Percentiles rank a stretch among this genome's conserved stretches.
These are phyloP conservation scores for Epipyxis sp. DNA, from an alignment of 108 stramenopile species.

Conservation along the genomic window DNA sequence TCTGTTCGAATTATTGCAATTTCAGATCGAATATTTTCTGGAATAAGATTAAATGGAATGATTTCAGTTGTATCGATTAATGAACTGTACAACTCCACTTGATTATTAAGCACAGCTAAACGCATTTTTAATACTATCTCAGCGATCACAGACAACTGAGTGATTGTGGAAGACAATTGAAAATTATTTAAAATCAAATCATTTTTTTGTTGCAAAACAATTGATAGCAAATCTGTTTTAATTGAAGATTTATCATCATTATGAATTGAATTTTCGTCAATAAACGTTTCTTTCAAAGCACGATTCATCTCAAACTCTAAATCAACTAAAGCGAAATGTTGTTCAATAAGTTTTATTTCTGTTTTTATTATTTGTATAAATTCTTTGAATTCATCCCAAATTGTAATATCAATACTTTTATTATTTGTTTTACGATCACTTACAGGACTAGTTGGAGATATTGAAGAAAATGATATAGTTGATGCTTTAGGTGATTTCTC, in stretches of 20 bases:
- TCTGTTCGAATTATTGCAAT: neutral
- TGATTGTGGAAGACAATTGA: neutral
- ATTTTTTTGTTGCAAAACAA: neutral
- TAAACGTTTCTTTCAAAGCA: neutral
- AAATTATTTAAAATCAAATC: neutral
- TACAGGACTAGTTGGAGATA: too few relatives aligned
- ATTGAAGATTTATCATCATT: neutral
- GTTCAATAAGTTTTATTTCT: neutral
- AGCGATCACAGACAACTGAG: neutral
- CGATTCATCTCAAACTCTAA: neutral
- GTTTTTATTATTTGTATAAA: neutral
- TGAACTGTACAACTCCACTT: neutral
- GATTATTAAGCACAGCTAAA: neutral
- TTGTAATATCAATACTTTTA: neutral
- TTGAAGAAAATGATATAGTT: too few relatives aligned
- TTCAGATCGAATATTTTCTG: constrained; percentile 9
- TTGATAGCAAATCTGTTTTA: neutral
- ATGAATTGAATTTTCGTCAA: neutral
- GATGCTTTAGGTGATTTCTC: too few relatives aligned
- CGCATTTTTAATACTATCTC: constrained; percentile 11
- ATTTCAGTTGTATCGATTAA: neutral
- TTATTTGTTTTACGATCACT: too few relatives aligned
- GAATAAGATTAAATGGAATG: neutral
- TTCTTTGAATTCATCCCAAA: constrained; percentile 11
- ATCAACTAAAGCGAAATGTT: neutral